Conservation (phyloP, 2,329 filamentous ascomycete genomes). For the Trichoderma atrobrunneum region DNA sequence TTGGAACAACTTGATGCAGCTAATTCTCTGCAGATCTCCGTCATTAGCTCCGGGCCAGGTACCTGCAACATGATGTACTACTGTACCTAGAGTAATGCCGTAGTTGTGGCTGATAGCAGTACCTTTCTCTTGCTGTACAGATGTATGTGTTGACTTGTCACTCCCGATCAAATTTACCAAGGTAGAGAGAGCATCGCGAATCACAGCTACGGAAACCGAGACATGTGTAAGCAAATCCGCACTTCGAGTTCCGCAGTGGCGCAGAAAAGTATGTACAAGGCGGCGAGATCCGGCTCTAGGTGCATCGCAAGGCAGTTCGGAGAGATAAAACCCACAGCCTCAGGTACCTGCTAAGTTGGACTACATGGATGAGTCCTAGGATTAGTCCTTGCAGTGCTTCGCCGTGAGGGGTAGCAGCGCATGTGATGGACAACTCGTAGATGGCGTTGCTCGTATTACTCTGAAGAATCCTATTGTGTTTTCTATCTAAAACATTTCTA, state of each 20-base stretch:
- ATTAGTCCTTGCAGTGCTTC: neutral
- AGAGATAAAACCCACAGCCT: neutral
- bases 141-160: neutral
- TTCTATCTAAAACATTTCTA: neutral
- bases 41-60: neutral
- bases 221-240: neutral
- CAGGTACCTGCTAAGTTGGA: neutral
- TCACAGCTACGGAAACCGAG: neutral
- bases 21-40: neutral
- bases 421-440: neutral
- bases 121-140: no score
- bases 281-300: neutral
- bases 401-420: conserved; percentile 1
- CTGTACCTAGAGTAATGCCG: neutral
- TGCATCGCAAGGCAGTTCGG: neutral
- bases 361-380: neutral
- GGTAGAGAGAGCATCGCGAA: neutral
- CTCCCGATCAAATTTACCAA: neutral
- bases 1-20: neutral
- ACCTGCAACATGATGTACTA: neutral
- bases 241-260: neutral
- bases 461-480: neutral
- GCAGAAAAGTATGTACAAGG: neutral
- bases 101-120: neutral
- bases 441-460: neutral